These are phyloP conservation scores for Yamadazyma phyllophila DNA, from an alignment of 805 yeast genomes.

Conservation along the genomic window DNA sequence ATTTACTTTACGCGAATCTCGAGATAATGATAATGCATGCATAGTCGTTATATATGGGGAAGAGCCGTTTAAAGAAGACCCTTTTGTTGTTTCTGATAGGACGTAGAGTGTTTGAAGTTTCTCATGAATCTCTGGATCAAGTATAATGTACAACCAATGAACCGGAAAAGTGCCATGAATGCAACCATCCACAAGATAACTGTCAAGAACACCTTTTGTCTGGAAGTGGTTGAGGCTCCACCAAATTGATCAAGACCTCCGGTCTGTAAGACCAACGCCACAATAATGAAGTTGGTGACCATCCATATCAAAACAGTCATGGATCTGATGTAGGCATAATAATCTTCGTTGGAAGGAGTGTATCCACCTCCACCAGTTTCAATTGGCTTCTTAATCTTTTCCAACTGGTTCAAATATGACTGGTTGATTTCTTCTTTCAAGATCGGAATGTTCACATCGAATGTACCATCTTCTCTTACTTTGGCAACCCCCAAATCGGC, in stretches of 20 bases:
- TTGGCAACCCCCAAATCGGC: constrained; percentile 55
- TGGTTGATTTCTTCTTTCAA: constrained; percentile 52
- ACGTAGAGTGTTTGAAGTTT: constrained; percentile 21
- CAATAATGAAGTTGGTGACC: constrained; percentile 40
- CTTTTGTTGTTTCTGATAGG: constrained; percentile 14
- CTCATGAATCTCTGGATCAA: constrained; percentile 36
- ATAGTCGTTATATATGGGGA: background rate
- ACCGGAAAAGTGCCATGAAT: constrained; percentile 55
- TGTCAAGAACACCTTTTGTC: constrained; percentile 44
- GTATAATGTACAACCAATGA: constrained; percentile 52
- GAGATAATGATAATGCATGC: background rate
- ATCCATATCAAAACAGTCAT: constrained; percentile 48
- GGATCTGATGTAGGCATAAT: constrained; percentile 44
- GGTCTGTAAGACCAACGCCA: constrained; percentile 42
- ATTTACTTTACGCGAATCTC: background rate
- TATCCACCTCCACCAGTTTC: constrained; percentile 26
- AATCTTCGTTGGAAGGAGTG: constrained; percentile 39
- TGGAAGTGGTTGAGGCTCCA: constrained; percentile 28
- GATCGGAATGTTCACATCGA: constrained; percentile 53
- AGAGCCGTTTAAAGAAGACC: constrained; percentile 10
- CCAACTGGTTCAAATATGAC: constrained; percentile 50
- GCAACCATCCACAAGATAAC: constrained; percentile 64
- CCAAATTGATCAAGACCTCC: constrained; percentile 45
- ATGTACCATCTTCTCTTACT: constrained; percentile 52
- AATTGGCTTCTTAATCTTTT: constrained; percentile 47